Evolutionary conservation across 352 stramenopile genomes (phyloP).

Genomic region (Globisporangium polare): DNA sequence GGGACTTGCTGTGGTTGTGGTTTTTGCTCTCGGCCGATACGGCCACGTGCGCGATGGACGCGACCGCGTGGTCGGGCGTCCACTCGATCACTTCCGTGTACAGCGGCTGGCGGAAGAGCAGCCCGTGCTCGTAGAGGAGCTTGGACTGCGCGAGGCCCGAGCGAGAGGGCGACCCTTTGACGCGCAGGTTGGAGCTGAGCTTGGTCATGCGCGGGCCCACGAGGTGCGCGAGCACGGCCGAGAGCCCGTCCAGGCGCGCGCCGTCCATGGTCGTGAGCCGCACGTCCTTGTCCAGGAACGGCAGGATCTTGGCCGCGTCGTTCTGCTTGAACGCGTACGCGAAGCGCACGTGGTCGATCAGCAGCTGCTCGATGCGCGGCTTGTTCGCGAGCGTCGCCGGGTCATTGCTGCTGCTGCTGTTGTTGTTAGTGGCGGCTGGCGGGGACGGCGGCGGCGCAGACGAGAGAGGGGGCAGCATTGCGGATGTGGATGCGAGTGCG

Average conservation of each 20-base stretch:
- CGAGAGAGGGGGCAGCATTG: constrained; percentile 12
- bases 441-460: background rate
- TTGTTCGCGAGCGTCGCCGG: background rate
- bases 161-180: constrained; percentile 55
- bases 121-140: constrained; percentile 72
- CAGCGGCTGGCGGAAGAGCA: constrained; percentile 63
- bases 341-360: constrained; percentile 58
- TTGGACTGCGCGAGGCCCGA: constrained; percentile 50
- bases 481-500: background rate
- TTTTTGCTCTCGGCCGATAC: constrained; percentile 35
- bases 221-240: constrained; percentile 65
- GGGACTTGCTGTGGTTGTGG: background rate
- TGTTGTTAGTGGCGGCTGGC: background rate
- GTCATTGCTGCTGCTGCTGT: background rate
- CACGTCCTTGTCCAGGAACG: constrained; percentile 63
- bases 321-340: constrained; percentile 72
- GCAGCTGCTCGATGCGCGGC: constrained; percentile 37
- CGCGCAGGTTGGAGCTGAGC: constrained; percentile 55
- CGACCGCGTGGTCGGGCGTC: constrained; percentile 29
- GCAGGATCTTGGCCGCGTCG: constrained; percentile 59
- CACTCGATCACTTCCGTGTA: constrained; percentile 73
- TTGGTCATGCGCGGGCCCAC: constrained; percentile 69
- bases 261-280: constrained; percentile 48
- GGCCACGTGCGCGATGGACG: constrained; percentile 40
- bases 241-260: constrained; percentile 36